These are phyloP conservation scores for Scopulariopsis brevicaulis DNA, from an alignment of 2,329 filamentous ascomycete genomes.

Conservation along the genomic window DNA sequence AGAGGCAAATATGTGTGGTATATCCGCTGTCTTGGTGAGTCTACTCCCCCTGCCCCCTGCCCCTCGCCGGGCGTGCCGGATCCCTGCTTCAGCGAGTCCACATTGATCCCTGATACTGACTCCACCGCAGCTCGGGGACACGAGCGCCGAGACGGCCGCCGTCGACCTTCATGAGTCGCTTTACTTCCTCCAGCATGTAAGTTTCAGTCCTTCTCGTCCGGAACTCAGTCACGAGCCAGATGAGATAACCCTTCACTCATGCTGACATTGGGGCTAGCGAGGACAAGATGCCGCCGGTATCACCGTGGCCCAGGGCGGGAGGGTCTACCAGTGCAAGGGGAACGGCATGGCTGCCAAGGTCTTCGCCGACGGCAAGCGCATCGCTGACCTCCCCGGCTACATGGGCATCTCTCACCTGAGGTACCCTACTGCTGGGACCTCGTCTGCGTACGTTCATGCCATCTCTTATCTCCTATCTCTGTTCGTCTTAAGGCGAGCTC, in stretches of 20 bases:
- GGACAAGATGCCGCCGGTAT: conserved; percentile 87
- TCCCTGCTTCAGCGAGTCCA: too few species aligned
- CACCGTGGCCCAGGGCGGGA: conserved; percentile 63
- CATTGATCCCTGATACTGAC: background rate
- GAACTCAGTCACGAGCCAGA: background rate
- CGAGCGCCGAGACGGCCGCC: conserved; percentile 28
- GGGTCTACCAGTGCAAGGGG: conserved; percentile 83
- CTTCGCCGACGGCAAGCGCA: conserved; percentile 67
- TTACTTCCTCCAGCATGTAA: conserved; percentile 52
- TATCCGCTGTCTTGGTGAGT: too few species aligned
- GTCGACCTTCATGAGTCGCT: conserved; percentile 59
- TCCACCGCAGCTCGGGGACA: conserved; percentile 1
- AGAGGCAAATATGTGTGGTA: too few species aligned
- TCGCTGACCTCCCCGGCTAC: conserved; percentile 26
- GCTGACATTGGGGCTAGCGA: conserved; percentile 32
- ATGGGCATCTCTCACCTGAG: conserved; percentile 67
- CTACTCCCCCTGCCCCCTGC: too few species aligned
- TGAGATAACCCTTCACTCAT: conserved; percentile 10
- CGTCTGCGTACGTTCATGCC: conserved; percentile 26
- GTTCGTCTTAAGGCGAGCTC: background rate
- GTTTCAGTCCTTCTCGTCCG: conserved; percentile 9
- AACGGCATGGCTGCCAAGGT: conserved; percentile 80
- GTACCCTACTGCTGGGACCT: conserved; percentile 83
- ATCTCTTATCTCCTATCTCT: too few species aligned
- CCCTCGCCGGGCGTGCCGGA: too few species aligned